These are phyloP conservation scores for Trichosporon ovoides DNA, from an alignment of 1,284 basidiomycete species.

Conservation along the genomic window DNA sequence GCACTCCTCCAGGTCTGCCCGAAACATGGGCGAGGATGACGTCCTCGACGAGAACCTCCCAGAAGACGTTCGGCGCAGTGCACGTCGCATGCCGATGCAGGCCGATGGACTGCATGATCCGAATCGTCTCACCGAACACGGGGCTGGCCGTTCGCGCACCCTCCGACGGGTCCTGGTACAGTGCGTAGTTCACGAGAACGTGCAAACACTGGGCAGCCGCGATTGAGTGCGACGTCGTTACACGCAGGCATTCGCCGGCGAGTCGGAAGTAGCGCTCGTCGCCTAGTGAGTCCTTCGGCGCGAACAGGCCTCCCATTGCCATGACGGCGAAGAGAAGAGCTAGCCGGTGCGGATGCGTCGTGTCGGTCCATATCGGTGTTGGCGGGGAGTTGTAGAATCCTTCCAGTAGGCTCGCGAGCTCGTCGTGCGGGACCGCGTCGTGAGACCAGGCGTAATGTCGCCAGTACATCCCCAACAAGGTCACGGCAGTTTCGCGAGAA, in stretches of 20 bases:
- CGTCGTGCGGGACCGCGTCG: neutral
- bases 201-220: neutral
- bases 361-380: slow-evolving; percentile 1
- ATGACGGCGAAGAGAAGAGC: slow-evolving; percentile 1
- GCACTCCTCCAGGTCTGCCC: neutral
- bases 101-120: slow-evolving; percentile 1
- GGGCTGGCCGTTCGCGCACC: neutral
- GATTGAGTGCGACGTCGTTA: neutral
- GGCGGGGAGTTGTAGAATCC: neutral
- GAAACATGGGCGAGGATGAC: neutral
- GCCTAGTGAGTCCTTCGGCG: neutral
- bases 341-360: slow-evolving; percentile 5
- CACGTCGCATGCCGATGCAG: neutral
- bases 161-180: neutral
- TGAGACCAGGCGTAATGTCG: neutral
- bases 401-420: neutral
- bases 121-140: neutral
- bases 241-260: neutral
- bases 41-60: neutral
- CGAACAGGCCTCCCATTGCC: slow-evolving; percentile 2
- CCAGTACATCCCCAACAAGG: neutral
- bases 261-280: slow-evolving; percentile 4
- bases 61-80: neutral
- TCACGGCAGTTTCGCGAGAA: neutral
- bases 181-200: neutral